Evolutionary conservation across 2,329 filamentous ascomycete species (phyloP).

Genomic region (Cadophora sp.): DNA sequence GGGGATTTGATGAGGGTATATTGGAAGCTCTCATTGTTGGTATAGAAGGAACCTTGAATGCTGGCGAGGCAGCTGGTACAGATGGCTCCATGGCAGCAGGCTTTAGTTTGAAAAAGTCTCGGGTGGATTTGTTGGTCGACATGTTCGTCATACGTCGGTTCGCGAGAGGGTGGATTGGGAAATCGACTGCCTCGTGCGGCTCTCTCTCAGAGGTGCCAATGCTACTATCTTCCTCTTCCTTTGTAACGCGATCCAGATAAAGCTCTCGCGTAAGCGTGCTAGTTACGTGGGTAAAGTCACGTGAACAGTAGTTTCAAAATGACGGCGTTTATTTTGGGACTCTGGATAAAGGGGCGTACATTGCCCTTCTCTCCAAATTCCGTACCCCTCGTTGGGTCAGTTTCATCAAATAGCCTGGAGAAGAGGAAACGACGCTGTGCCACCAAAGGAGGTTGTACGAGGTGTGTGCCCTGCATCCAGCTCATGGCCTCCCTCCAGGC

Average conservation of each 20-base stretch:
- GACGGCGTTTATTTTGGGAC: background rate
- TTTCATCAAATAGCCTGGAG: conserved; percentile 15
- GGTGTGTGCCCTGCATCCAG: background rate
- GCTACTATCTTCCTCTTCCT: too few species aligned
- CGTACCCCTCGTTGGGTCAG: background rate
- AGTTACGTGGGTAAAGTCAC: conserved; percentile 3
- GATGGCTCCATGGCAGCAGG: background rate
- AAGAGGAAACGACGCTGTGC: conserved; percentile 1
- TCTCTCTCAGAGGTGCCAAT: background rate
- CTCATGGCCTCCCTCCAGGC: background rate
- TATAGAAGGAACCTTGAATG: conserved; percentile 13
- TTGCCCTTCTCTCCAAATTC: background rate
- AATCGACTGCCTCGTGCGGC: background rate
- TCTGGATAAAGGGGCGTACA: background rate
- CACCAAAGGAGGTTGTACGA: background rate
- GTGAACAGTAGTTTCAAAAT: background rate
- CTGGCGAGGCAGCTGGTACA: background rate
- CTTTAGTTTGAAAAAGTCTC: conserved; percentile 33
- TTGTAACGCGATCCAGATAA: background rate
- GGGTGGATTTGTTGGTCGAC: conserved; percentile 33
- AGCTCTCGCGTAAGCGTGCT: conserved; percentile 4
- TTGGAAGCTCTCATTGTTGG: conserved; percentile 19
- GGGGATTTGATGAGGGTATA: conserved; percentile 1
- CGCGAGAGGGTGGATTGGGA: background rate
- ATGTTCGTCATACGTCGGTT: conserved; percentile 15